These are phyloP conservation scores for Aspergillus calidoustus DNA, from an alignment of 2,329 filamentous ascomycete species.

Conservation along the genomic window DNA sequence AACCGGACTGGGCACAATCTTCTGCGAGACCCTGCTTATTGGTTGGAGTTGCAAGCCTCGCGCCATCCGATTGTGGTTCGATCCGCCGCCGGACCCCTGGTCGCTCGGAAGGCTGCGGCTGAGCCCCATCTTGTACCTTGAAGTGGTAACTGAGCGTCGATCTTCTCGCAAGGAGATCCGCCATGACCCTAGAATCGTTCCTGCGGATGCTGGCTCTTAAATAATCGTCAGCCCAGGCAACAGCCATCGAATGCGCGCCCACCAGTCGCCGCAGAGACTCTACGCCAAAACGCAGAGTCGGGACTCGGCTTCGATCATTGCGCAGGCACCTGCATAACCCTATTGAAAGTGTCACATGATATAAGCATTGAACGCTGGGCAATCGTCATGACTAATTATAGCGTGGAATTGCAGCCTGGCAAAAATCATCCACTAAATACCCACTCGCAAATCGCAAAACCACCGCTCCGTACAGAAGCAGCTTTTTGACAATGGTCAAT, in stretches of 20 bases:
- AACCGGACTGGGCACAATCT: background rate
- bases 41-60: background rate
- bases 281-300: background rate
- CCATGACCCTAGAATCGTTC: too few relatives aligned
- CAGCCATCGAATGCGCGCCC: background rate
- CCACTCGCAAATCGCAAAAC: background rate
- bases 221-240: background rate
- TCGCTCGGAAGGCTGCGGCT: background rate
- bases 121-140: background rate
- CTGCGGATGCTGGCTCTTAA: too few relatives aligned
- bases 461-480: background rate
- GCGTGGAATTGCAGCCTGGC: too few relatives aligned
- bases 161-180: background rate
- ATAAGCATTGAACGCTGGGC: background rate
- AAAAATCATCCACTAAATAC: too few relatives aligned
- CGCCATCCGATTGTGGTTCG: too few relatives aligned
- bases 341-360: background rate
- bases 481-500: background rate
- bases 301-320: background rate
- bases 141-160: background rate
- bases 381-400: too few relatives aligned
- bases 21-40: background rate
- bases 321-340: background rate
- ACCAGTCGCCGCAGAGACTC: too few relatives aligned
- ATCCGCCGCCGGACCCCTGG: too few relatives aligned